Evolutionary conservation across 192 early-diverging fungal genomes (phyloP).

Genomic region (Chytriomyces hyalinus): DNA sequence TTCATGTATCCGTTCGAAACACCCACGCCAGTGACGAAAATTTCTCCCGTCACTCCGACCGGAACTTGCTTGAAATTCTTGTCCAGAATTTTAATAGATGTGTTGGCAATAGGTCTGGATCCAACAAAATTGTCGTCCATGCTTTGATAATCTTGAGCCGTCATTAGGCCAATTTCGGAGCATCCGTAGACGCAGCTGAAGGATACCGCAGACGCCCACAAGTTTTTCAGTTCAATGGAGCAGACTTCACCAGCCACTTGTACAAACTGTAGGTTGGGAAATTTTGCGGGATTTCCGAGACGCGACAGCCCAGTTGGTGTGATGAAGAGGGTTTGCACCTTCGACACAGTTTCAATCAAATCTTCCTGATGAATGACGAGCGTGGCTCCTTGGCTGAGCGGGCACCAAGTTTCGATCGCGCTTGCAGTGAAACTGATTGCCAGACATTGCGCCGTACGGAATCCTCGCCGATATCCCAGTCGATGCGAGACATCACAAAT

Average conservation of each 20-base stretch:
- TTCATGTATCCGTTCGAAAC: slow-evolving; percentile 56
- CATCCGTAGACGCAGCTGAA: too few species aligned
- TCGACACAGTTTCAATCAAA: slow-evolving; percentile 26
- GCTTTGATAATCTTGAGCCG: too few species aligned
- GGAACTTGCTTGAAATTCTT: slow-evolving; percentile 38
- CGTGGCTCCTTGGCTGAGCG: slow-evolving; percentile 22
- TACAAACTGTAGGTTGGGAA: too few species aligned
- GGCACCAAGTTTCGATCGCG: slow-evolving; percentile 33
- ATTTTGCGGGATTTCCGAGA: too few species aligned
- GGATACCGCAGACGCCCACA: too few species aligned
- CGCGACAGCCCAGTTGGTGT: slow-evolving; percentile 32
- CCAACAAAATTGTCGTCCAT: too few species aligned
- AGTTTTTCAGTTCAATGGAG: too few species aligned
- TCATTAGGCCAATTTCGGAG: too few species aligned
- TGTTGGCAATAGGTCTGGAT: slow-evolving; percentile 25
- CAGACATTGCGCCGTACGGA: slow-evolving; percentile 11
- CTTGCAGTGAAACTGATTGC: slow-evolving; percentile 38
- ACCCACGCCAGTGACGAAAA: slow-evolving; percentile 48
- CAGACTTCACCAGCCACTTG: too few species aligned
- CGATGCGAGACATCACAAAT: background rate
- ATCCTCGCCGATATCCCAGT: background rate
- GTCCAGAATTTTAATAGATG: slow-evolving; percentile 41
- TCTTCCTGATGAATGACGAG: slow-evolving; percentile 36
- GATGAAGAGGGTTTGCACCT: slow-evolving; percentile 17
- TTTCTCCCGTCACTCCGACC: slow-evolving; percentile 48